Base-by-base conservation (phyloP, 2,329 filamentous ascomycete species). In the Beauveria asiatica region DNA sequence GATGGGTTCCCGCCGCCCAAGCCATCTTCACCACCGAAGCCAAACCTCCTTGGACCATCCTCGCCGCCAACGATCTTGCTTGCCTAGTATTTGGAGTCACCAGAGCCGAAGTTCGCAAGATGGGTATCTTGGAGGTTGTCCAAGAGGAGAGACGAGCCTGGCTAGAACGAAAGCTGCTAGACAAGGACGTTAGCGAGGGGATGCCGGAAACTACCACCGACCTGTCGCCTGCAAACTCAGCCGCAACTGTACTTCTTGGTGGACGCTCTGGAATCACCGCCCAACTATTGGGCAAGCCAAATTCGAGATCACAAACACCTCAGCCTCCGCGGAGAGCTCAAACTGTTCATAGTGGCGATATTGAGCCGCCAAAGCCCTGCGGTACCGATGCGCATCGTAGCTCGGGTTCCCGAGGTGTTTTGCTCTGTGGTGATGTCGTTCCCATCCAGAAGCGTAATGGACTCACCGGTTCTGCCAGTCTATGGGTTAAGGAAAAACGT, bases 1-100 rank as follows among this genome's bases (percentile, higher is more conserved):
- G 94, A 72, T 96, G 92, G 86, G 87, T 89, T 16, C 92, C 92
- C 8, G 90, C 91, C 46, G 90, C 93, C 5, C 94, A 99, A 72
- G 94, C 94, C 57, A 97, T 99, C 61, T 99, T 99, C 71, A 95
- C 93, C 8, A 99, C 94, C n/a, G 90, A 96, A 73, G 83, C 89
- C 16, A 86, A 88, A 64, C 83, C 90, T 9, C 94, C 93, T 3
- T 99, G 92, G 89, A 99, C 93, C 1, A 97, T 99, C 62, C 83
- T 97, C 57, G 90, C 94, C 3, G 94, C 94, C 54, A 99, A 99
- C 70, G 94, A 99, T 71, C 80, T 99, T 53, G 94, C 94, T 19
- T 99, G 94, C 73, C 80, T 99, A 48, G 88, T 97, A n/a, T 99
- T 97, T 75, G 94, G 94, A n/a, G 91, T 99, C 10, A 96, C 92